These are phyloP conservation scores for Tylopilus rubrobrunneus DNA, from an alignment of 768 basidiomycete species.

Conservation along the genomic window DNA sequence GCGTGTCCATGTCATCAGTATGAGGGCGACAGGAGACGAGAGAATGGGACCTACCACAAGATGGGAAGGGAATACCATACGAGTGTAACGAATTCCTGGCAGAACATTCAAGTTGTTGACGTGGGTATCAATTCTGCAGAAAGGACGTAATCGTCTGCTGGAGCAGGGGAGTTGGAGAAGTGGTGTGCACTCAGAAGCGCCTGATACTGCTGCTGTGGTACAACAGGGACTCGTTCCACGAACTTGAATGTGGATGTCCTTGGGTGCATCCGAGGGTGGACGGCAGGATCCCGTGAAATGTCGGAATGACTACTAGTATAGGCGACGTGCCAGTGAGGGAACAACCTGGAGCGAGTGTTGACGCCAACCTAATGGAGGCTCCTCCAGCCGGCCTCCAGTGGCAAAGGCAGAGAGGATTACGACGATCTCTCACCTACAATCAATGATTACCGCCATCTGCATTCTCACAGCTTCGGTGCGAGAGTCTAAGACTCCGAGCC, in stretches of 20 bases:
- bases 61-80: conserved; percentile 49
- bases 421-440: conserved; percentile 63
- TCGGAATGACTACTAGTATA: too few relatives aligned
- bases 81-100: conserved; percentile 59
- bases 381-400: not conserved
- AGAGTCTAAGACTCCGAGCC: conserved; percentile 57
- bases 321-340: too few relatives aligned
- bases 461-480: conserved; percentile 62
- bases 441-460: conserved; percentile 78
- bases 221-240: not conserved
- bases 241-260: conserved; percentile 14
- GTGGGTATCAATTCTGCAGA: conserved; percentile 18
- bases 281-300: too few relatives aligned
- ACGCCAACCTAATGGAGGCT: too few relatives aligned
- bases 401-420: conserved; percentile 55
- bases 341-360: too few relatives aligned
- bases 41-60: too few relatives aligned
- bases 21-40: not conserved
- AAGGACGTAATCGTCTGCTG: conserved; percentile 27
- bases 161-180: conserved; percentile 45
- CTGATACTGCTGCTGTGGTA: not conserved
- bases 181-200: conserved; percentile 53
- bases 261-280: too few relatives aligned
- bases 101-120: conserved; percentile 34
- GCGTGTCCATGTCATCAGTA: not conserved